Percentiles rank a stretch among this genome's conserved stretches.
phyloP scores from a whole-genome alignment of 352 stramenopile genomes.

The Pythium sukuiense region DNA sequence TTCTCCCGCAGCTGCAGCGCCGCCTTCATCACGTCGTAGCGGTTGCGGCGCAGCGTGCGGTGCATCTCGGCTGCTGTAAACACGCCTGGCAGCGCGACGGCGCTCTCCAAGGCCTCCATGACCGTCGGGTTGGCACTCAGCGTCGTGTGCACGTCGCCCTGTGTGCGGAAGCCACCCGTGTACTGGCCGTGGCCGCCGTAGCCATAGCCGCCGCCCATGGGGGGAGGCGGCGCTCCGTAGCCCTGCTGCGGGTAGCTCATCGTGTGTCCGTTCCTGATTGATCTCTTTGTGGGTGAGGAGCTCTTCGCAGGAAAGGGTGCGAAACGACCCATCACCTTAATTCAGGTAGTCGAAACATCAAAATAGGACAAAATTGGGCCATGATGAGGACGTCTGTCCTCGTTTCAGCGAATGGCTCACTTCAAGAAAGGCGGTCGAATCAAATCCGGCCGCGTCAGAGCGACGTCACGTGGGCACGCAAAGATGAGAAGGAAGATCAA shows the following conservation, averaged over 20 bases:
- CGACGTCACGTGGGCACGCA: no score
- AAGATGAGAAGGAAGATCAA: background rate
- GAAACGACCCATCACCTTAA: constrained; percentile 3
- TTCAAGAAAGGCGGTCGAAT: background rate
- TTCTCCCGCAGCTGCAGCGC: constrained; percentile 74
- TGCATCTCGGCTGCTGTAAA: constrained; percentile 54
- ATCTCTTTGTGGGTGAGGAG: background rate
- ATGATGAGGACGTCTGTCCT: background rate
- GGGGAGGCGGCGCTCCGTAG: no score
- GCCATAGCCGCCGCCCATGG: constrained; percentile 5
- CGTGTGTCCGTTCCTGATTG: background rate
- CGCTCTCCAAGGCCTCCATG: constrained; percentile 65
- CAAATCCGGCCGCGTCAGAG: background rate
- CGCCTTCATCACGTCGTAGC: constrained; percentile 65
- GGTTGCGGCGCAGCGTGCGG: constrained; percentile 62
- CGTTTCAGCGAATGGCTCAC: background rate
- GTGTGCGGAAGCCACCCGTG: constrained; percentile 32
- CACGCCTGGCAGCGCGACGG: constrained; percentile 61
- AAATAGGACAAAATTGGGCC: background rate
- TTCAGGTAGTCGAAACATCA: background rate
- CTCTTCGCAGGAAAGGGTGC: background rate
- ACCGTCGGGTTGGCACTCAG: constrained; percentile 38
- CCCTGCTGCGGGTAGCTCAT: background rate
- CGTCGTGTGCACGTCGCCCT: constrained; percentile 35
- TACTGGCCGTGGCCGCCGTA: constrained; percentile 13